These are phyloP conservation scores for Paralagenidium karlingii DNA, from an alignment of 352 stramenopile genomes.

Conservation along the genomic window DNA sequence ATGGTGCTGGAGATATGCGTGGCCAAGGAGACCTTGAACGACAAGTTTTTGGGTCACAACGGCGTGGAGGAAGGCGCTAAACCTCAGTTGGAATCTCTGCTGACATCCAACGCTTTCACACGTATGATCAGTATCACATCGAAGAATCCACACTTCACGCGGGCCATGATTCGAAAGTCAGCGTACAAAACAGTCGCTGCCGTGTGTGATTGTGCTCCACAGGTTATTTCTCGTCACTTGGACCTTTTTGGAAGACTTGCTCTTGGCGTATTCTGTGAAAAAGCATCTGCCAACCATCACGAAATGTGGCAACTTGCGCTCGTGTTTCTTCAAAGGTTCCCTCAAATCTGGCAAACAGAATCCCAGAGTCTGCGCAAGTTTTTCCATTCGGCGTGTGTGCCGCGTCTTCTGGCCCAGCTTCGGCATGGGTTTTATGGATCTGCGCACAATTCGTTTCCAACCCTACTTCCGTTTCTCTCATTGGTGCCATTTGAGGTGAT, in stretches of 20 bases:
- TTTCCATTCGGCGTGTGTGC: constrained; percentile 38
- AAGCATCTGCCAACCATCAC: constrained; percentile 47
- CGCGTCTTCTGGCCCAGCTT: constrained; percentile 54
- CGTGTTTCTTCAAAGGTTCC: constrained; percentile 45
- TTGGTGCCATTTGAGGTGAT: constrained; percentile 48
- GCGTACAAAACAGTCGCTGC: constrained; percentile 44
- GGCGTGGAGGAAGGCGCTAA: too few relatives aligned
- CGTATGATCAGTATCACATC: constrained; percentile 37
- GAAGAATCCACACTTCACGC: constrained; percentile 67
- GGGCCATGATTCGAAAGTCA: constrained; percentile 47
- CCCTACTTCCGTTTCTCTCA: constrained; percentile 56
- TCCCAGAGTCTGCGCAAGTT: constrained; percentile 53
- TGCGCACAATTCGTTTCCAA: constrained; percentile 46
- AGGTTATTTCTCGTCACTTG: constrained; percentile 24
- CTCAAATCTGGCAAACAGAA: constrained; percentile 25
- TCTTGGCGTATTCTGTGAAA: constrained; percentile 53
- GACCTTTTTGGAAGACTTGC: constrained; percentile 63
- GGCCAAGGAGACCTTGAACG: constrained; percentile 39
- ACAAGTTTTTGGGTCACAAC: constrained; percentile 24
- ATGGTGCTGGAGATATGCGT: too few relatives aligned
- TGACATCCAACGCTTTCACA: constrained; percentile 49
- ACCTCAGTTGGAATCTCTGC: constrained; percentile 25
- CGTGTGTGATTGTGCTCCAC: constrained; percentile 25
- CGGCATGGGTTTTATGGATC: constrained; percentile 71
- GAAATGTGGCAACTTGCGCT: constrained; percentile 65